These are phyloP conservation scores for Aspergillus bertholletiae DNA, from an alignment of 495 filamentous ascomycete species.

Conservation along the genomic window DNA sequence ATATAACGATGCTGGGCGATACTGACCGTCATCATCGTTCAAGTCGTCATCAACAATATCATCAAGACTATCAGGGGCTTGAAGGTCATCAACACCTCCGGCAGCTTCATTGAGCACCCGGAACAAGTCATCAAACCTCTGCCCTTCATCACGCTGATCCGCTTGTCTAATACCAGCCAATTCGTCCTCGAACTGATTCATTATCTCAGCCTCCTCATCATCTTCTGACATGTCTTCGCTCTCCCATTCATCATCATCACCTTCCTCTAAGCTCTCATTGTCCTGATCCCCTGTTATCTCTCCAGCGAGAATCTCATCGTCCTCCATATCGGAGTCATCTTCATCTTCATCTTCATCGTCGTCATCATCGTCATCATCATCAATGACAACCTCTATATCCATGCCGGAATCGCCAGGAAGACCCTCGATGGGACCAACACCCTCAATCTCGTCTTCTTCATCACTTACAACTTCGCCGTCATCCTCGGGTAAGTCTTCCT, in stretches of 20 bases:
- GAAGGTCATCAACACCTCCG: conserved; percentile 35
- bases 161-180: conserved; percentile 65
- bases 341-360: conserved; percentile 66
- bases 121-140: conserved; percentile 39
- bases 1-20: neutral
- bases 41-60: conserved; percentile 66
- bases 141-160: conserved; percentile 59
- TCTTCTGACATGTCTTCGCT: conserved; percentile 54
- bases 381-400: conserved; percentile 82
- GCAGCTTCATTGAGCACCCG: conserved; percentile 41
- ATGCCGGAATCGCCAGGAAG: conserved; percentile 72
- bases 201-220: conserved; percentile 54
- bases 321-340: conserved; percentile 54
- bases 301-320: conserved; percentile 48
- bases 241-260: conserved; percentile 58
- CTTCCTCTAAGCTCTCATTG: conserved; percentile 57
- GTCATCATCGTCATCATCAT: conserved; percentile 64
- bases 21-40: conserved; percentile 68
- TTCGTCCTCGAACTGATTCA: conserved; percentile 46
- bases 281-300: conserved; percentile 62
- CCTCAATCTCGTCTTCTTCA: conserved; percentile 78
- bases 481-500: conserved; percentile 68
- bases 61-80: conserved; percentile 35
- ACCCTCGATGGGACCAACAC: conserved; percentile 82
- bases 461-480: conserved; percentile 88